Conservation (phyloP, 2,329 filamentous ascomycete species). For the Trichoderma afroharzianum region DNA sequence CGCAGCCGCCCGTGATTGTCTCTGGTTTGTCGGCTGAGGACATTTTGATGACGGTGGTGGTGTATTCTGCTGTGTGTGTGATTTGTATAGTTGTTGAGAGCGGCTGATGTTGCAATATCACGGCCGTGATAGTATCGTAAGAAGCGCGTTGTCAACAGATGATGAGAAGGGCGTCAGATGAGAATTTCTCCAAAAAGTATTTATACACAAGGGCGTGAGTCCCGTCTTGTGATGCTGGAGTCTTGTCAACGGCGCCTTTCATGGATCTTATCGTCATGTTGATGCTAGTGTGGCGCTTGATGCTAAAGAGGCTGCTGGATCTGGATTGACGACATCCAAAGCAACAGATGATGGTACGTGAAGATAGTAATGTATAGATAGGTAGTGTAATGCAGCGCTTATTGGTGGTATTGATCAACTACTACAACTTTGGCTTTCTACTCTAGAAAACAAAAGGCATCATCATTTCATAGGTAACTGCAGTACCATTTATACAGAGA, state of each 20-base stretch:
- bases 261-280: slow-evolving; percentile 2
- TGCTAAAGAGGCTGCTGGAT: not conserved
- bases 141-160: not conserved
- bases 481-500: not conserved
- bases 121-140: not conserved
- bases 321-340: not conserved
- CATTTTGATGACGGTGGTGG: slow-evolving; percentile 15
- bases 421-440: not conserved
- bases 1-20: slow-evolving; percentile 47
- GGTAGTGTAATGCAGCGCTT: not conserved
- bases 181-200: not conserved
- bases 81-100: not conserved
- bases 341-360: not conserved
- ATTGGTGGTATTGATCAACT: not conserved
- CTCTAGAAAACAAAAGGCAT: not conserved
- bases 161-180: not conserved
- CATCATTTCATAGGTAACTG: not conserved
- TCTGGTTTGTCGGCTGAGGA: slow-evolving; percentile 29
- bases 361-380: not conserved
- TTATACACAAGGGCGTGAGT: not conserved
- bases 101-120: not conserved
- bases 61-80: not conserved
- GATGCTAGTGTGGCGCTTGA: not conserved
- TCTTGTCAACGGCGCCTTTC: slow-evolving; percentile 19
- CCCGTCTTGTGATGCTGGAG: not conserved